Evolutionary conservation across 176 grass and related monocot genomes (phyloP).

Genomic region (Aechmea fasciata): DNA sequence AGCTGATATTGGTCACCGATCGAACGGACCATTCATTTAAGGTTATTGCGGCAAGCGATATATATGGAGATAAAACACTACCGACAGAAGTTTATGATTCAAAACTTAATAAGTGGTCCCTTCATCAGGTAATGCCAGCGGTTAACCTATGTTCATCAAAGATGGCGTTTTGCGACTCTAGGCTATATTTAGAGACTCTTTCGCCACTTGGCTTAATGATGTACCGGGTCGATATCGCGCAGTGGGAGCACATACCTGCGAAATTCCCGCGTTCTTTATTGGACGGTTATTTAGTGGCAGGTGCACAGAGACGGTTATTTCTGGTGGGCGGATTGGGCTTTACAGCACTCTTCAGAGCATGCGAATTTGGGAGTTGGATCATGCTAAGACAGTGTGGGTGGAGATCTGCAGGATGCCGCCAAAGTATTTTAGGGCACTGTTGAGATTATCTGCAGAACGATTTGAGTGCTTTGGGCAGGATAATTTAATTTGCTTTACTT

Average conservation of each 20-base stretch:
- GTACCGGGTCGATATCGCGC: conserved; percentile 56
- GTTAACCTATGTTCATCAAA: conserved; percentile 91
- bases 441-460: conserved; percentile 85
- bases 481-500: conserved; percentile 94
- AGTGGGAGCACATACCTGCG: conserved; percentile 82
- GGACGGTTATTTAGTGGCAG: conserved; percentile 89
- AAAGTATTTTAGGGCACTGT: conserved; percentile 69
- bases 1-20: conserved; percentile 67
- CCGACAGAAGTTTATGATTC: conserved; percentile 92
- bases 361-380: conserved; percentile 95
- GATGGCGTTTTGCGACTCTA: conserved; percentile 89
- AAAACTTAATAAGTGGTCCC: conserved; percentile 42
- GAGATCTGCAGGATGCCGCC: conserved; percentile 96
- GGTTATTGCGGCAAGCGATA: conserved; percentile 73
- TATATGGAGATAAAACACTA: conserved; percentile 70
- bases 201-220: conserved; percentile 94
- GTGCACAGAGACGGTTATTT: conserved; percentile 59
- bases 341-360: conserved; percentile 97
- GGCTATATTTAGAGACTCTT: conserved; percentile 86
- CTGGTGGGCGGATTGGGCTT: conserved; percentile 73
- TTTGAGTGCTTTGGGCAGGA: conserved; percentile 99
- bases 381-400: conserved; percentile 66
- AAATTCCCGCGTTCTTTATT: conserved; percentile 91
- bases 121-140: conserved; percentile 78
- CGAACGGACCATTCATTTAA: conserved; percentile 42